These are phyloP conservation scores for Neonectria coccinea DNA, from an alignment of 2,329 filamentous ascomycete genomes.

Conservation along the genomic window DNA sequence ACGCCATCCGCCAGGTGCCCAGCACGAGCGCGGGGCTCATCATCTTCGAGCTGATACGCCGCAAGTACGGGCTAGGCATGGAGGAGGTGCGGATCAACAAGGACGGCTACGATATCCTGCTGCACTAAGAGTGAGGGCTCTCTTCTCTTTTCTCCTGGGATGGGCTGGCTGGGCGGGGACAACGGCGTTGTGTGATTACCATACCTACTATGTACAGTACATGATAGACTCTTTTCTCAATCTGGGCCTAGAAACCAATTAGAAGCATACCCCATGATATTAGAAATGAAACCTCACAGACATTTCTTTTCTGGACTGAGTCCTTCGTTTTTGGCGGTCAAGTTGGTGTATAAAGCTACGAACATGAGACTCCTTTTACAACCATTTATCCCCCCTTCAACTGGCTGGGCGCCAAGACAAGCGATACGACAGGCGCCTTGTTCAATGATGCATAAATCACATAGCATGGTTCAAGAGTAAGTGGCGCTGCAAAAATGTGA, in stretches of 20 bases:
- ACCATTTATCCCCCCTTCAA: too few species aligned
- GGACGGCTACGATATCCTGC: constrained; percentile 78
- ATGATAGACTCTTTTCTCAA: constrained; percentile 24
- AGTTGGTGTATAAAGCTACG: too few species aligned
- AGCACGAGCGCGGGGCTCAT: constrained; percentile 82
- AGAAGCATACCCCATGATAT: constrained; percentile 22
- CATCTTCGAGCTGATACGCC: constrained; percentile 80
- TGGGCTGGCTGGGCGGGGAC: neutral
- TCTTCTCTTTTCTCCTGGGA: neutral
- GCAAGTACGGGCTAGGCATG: constrained; percentile 75
- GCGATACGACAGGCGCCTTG: neutral
- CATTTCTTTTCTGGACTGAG: neutral
- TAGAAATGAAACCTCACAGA: constrained; percentile 27
- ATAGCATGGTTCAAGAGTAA: constrained; percentile 1
- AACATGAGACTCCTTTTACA: neutral
- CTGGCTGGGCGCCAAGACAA: too few species aligned
- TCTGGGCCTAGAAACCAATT: constrained; percentile 11
- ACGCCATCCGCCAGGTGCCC: constrained; percentile 78
- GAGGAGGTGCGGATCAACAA: constrained; percentile 74
- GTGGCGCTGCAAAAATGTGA: constrained; percentile 38
- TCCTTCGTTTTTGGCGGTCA: neutral
- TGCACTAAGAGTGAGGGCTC: constrained; percentile 50
- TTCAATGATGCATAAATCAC: neutral
- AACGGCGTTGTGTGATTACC: constrained; percentile 28
- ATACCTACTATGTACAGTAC: constrained; percentile 6